A percentile compares a stretch with the other conserved stretches of the same genome.
Evolutionary conservation across 179 eudicot species (phyloP).

Genomic region (Heliamphora pulchella): DNA sequence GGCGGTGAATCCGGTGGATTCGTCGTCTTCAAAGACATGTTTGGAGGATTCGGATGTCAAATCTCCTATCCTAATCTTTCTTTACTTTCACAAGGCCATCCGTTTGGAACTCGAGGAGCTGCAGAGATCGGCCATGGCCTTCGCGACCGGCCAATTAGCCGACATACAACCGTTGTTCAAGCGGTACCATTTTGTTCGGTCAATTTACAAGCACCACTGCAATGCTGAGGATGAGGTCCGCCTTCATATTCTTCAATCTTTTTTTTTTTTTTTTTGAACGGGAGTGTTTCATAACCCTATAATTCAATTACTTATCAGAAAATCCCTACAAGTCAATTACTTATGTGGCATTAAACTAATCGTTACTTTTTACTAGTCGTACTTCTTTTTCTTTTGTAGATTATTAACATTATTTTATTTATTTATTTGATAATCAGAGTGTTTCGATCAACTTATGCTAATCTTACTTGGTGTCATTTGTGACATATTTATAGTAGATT

Average conservation of each 20-base stretch:
- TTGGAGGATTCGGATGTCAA: slow-evolving; percentile 20
- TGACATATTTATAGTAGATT: too few species aligned
- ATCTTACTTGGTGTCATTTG: too few species aligned
- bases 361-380: too few species aligned
- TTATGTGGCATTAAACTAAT: too few species aligned
- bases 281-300: neutral
- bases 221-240: slow-evolving; percentile 90
- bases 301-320: too few species aligned
- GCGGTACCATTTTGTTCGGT: slow-evolving; percentile 58
- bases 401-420: too few species aligned
- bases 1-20: slow-evolving; percentile 39
- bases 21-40: slow-evolving; percentile 10
- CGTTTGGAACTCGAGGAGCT: slow-evolving; percentile 66
- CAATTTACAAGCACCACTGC: slow-evolving; percentile 82
- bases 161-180: slow-evolving; percentile 61
- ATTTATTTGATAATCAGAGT: too few species aligned
- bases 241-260: neutral
- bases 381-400: too few species aligned
- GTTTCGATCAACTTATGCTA: too few species aligned
- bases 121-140: slow-evolving; percentile 59
- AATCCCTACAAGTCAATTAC: too few species aligned
- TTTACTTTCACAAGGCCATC: slow-evolving; percentile 83
- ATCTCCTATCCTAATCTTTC: slow-evolving; percentile 75
- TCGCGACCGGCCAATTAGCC: slow-evolving; percentile 44
- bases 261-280: neutral